Base-by-base conservation (phyloP, 345 rosid species). In the Erucastrum elatum region DNA sequence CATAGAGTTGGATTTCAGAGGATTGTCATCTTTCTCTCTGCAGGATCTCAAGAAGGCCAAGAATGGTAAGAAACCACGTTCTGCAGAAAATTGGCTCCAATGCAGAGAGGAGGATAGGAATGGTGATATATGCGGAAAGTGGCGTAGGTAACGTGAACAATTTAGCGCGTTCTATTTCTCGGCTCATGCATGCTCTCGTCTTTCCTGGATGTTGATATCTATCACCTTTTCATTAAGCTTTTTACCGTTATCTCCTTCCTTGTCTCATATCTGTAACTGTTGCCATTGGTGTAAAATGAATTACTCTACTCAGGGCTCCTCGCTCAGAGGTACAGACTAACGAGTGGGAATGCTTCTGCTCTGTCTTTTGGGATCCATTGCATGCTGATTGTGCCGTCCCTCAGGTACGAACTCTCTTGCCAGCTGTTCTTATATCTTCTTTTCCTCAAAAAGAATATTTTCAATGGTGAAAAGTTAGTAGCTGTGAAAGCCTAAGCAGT, bases 271-370 rank as follows among this genome's bases (percentile, higher is more conserved):
- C 49, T 11, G 25, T 65, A 65, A 56, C 46, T 56, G 12, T 26
- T 25, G 34, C 6, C 66, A 6, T 53, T 61, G 68, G 26, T 74
- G 64, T 74, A 37, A 55, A 41, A 1, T 71, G 35, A 60, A 30
- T 12, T 35, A 46, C 65, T 66, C 64, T 68, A 30, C 21, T 8
- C 86, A 96, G 99, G 91, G 99, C 98, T 72, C 98, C 99, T 55
- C 85, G 90, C 71, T 87, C 84, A 83, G 97, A 91, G 82, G 88
- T 88, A 75, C 99, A 96, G 84, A 91, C 90, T 70, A 90, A 88
- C 82, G 79, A 88, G 46, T 96, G 99, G 98, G 98, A 91, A 71
- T 96, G 99, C 87, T 96, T 85, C 79, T 87, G 91, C 78, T 85
- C 87, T 80, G 78, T 96, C 74, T 82, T 79, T 17, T 93, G 98